Evolutionary conservation across 495 filamentous ascomycete species (phyloP), one percentile per base, ranked within the genome.

Genomic region (Bathelium albidoporum): DNA sequence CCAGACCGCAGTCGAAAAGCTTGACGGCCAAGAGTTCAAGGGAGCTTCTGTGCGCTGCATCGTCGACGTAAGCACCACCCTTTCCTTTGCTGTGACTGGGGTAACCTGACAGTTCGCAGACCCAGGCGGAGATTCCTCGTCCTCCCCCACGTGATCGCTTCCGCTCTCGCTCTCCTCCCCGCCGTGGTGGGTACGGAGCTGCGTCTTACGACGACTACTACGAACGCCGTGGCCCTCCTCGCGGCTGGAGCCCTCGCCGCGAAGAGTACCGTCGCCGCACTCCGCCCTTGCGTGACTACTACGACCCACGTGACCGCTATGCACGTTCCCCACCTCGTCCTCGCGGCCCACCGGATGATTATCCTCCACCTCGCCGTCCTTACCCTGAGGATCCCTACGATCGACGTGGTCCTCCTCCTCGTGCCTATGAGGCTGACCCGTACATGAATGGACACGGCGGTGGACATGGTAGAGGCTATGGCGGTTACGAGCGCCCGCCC

Each of bases 11-110:
- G 88, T 97, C 62, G 87, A 95, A 71, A 96, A 96, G 74, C 86
- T 98, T 52, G 93, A 98, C 70, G 83, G 83, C 66, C 85, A 85
- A 69, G 90, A 95, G 65, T 97, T 97, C 78, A 96, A 97, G 77
- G 90, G 89, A 65, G 80, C 82, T 59, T 81, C 83, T 67, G 91
- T 98, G 61, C 85, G 78, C 60, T 98, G 94, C 73, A 77, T 88
- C 66, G 83, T 90, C 63, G 91, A 95, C 78, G 92, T 96, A 86
- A 75, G 86, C 74, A 60, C 65, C 34, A 10, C 18, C 61, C 20
- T 49, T 36, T 1, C 49, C 58, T 16, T 20, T 16, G 14, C 18
- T 12, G 5, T 49, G 14, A 5, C 12, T 49, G 22, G 22, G 22
- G 31, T 34, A 24, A 29, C 26, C 78, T 83, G 62, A 76, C 59